Percentiles rank a stretch among this genome's conserved stretches.
Evolutionary conservation across 495 filamentous ascomycete genomes (phyloP).

Genomic region (Choiromyces venosus): DNA sequence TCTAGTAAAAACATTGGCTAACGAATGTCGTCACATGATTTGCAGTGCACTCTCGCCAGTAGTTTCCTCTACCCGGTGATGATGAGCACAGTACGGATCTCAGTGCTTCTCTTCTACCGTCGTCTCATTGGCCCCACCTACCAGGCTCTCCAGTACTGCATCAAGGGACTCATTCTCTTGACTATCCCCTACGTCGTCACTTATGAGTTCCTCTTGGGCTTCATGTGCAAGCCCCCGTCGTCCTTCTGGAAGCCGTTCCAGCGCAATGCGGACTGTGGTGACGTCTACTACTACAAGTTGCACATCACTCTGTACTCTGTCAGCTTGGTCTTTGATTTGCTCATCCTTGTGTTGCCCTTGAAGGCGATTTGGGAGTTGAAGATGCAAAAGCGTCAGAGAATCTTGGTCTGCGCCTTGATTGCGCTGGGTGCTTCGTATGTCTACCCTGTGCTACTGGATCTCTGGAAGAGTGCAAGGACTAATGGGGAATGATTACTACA

Average conservation of each 20-base stretch:
- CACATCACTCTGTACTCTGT: neutral
- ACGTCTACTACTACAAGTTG: slow-evolving; percentile 5
- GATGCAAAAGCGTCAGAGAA: neutral
- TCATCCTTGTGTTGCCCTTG: slow-evolving; percentile 10
- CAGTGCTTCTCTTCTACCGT: slow-evolving; percentile 9
- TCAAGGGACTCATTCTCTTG: neutral
- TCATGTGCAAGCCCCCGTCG: slow-evolving; percentile 5
- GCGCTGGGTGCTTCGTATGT: neutral
- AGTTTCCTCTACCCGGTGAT: slow-evolving; percentile 3
- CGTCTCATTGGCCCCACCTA: slow-evolving; percentile 6
- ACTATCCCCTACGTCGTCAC: slow-evolving; percentile 6
- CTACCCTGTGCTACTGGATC: neutral
- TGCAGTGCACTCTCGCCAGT: slow-evolving; percentile 4
- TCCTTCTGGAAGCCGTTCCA: slow-evolving; percentile 8
- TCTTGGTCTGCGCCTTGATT: slow-evolving; percentile 2
- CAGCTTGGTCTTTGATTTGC: slow-evolving; percentile 1
- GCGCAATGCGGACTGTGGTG: neutral
- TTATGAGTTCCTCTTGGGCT: neutral
- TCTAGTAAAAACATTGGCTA: neutral
- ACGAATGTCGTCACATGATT: neutral
- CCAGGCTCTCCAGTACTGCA: neutral
- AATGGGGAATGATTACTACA: neutral
- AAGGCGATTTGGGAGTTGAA: slow-evolving; percentile 5
- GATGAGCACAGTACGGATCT: neutral
- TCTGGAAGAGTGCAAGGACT: neutral